A percentile compares a stretch with the other conserved stretches of the same genome.
Evolutionary conservation across 2,329 filamentous ascomycete genomes (phyloP).

Genomic region (Dothiorella sarmentorum): DNA sequence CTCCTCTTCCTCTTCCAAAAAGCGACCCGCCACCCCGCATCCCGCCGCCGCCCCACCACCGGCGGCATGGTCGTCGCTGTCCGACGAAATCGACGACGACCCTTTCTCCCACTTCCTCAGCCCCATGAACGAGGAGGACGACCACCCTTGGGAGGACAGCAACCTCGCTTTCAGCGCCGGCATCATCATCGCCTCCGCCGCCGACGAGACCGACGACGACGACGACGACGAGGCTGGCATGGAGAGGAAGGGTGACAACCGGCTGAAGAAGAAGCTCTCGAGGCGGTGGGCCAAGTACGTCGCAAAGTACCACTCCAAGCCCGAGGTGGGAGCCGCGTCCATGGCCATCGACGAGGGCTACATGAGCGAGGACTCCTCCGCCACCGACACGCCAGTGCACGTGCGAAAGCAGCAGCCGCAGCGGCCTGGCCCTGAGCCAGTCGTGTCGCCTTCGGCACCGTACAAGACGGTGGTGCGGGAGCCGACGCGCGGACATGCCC

Average conservation of each 20-base stretch:
- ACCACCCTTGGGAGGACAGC: constrained; percentile 24
- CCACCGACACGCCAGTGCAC: constrained; percentile 10
- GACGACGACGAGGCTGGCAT: constrained; percentile 14
- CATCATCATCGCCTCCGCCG: constrained; percentile 33
- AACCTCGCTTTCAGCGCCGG: constrained; percentile 37
- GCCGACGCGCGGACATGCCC: constrained; percentile 36
- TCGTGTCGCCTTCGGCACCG: too few species aligned
- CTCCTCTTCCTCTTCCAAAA: too few species aligned
- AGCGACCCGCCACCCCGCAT: constrained; percentile 1
- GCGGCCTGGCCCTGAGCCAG: not conserved
- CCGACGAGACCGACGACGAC: constrained; percentile 18
- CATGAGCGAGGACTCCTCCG: constrained; percentile 4
- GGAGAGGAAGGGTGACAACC: constrained; percentile 34
- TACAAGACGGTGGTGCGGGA: constrained; percentile 29
- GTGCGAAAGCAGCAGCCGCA: not conserved
- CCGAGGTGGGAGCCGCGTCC: constrained; percentile 23
- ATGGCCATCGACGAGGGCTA: constrained; percentile 19
- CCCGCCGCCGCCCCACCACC: not conserved
- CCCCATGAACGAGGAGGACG: constrained; percentile 40
- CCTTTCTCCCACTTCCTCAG: constrained; percentile 44
- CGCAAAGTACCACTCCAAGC: constrained; percentile 31
- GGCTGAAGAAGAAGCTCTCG: constrained; percentile 38
- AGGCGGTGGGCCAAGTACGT: constrained; percentile 42
- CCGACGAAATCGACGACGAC: constrained; percentile 43
- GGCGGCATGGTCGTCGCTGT: not conserved